A percentile compares a stretch with the other conserved stretches of the same genome.
phyloP scores from a whole-genome alignment of 169 alveolate species.

The Plasmodium falciparum region DNA sequence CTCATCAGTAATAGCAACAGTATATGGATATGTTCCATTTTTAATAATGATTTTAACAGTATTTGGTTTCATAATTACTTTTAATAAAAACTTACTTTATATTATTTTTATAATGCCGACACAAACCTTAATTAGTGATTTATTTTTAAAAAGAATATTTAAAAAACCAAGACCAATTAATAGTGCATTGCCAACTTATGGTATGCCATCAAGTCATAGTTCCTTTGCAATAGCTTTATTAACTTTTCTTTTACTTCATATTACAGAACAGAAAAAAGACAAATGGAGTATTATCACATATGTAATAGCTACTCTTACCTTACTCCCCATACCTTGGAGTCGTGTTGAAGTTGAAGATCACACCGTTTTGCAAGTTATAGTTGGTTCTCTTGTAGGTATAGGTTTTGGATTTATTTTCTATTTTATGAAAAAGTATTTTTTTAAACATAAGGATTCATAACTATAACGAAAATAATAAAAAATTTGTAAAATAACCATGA shows the following conservation, averaged over 20 bases:
- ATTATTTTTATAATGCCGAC: conserved; percentile 18
- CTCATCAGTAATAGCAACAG: conserved; percentile 24
- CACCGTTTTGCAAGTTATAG: conserved; percentile 73
- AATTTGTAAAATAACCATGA: too few species aligned
- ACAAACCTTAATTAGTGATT: conserved; percentile 30
- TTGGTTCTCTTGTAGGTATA: conserved; percentile 77
- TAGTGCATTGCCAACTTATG: conserved; percentile 78
- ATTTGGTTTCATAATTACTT: conserved; percentile 7
- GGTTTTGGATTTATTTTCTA: neutral
- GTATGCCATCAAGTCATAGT: conserved; percentile 83
- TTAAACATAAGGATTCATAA: conserved; percentile 1
- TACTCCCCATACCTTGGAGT: conserved; percentile 81
- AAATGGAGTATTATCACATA: conserved; percentile 68
- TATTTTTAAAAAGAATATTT: conserved; percentile 70
- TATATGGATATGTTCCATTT: conserved; percentile 38
- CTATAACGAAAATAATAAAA: neutral
- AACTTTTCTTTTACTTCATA: conserved; percentile 70
- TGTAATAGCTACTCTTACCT: conserved; percentile 36
- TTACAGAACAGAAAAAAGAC: conserved; percentile 56
- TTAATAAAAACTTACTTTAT: conserved; percentile 20
- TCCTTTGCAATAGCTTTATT: conserved; percentile 65
- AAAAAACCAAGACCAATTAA: conserved; percentile 78
- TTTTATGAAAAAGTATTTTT: conserved; percentile 10
- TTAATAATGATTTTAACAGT: neutral
- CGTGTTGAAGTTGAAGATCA: conserved; percentile 79